A percentile compares a stretch with the other conserved stretches of the same genome.
Evolutionary conservation across 1,284 basidiomycete genomes (phyloP).

Genomic region (Cryptococcus sp.): DNA sequence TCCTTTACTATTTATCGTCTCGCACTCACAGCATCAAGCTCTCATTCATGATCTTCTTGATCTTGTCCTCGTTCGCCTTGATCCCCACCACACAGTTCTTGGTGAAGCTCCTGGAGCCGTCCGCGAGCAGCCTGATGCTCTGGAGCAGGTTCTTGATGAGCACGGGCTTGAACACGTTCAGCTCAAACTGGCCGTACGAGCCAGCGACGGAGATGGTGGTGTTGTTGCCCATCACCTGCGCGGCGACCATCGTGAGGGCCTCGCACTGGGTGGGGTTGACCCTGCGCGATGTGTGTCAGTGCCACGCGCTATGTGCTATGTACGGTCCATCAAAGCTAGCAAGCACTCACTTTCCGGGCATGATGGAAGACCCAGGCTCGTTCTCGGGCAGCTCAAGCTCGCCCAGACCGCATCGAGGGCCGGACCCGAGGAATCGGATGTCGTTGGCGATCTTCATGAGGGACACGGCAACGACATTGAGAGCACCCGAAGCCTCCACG

Average conservation of each 20-base stretch:
- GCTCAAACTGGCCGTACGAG: conserved; percentile 95
- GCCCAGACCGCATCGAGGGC: conserved; percentile 94
- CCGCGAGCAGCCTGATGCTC: conserved; percentile 87
- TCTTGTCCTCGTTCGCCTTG: conserved; percentile 90
- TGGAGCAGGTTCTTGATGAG: conserved; percentile 97
- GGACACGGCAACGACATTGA: conserved; percentile 91
- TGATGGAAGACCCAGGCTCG: conserved; percentile 98
- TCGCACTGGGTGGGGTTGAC: conserved; percentile 99
- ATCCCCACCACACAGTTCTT: conserved; percentile 95
- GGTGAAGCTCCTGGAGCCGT: conserved; percentile 91
- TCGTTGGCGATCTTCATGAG: conserved; percentile 99
- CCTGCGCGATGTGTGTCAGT: conserved; percentile 23
- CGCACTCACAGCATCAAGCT: conserved; percentile 82
- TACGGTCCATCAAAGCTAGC: not conserved
- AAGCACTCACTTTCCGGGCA: conserved; percentile 80
- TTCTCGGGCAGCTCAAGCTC: conserved; percentile 95
- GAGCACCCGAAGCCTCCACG: conserved; percentile 92
- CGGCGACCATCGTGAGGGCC: conserved; percentile 97
- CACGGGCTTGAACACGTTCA: conserved; percentile 99
- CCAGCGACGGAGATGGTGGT: conserved; percentile 90
- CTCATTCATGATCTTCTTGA: conserved; percentile 85
- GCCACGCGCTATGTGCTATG: not conserved
- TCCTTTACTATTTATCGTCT: no score
- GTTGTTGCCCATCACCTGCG: conserved; percentile 98
- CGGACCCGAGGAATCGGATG: conserved; percentile 95